These are phyloP conservation scores for Dunaliella sp. DNA, from an alignment of 139 green algal species.

Conservation along the genomic window DNA sequence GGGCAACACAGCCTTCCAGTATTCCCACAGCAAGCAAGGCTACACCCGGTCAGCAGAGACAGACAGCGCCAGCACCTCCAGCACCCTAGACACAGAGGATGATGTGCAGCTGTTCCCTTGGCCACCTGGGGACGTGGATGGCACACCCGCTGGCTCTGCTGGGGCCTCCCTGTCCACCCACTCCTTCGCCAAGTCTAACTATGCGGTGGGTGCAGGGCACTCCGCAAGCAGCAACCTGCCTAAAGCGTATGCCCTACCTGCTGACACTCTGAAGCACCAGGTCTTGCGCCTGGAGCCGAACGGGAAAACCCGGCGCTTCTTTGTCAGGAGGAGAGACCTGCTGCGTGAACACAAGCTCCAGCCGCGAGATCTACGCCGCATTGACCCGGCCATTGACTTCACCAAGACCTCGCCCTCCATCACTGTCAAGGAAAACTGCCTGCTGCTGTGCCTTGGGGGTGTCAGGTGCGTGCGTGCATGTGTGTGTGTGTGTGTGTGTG, in stretches of 20 bases:
- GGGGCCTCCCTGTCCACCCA: not conserved
- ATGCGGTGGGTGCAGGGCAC: not conserved
- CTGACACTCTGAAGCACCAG: constrained; percentile 26
- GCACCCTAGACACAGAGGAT: not conserved
- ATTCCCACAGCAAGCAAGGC: too few species aligned
- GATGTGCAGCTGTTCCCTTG: not conserved
- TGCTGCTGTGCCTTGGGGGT: constrained; percentile 87
- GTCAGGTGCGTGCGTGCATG: constrained; percentile 66
- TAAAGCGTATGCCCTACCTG: not conserved
- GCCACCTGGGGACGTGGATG: not conserved
- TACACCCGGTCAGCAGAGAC: not conserved
- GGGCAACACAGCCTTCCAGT: not conserved
- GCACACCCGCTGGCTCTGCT: not conserved
- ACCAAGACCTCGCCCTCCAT: constrained; percentile 78
- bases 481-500: too few species aligned
- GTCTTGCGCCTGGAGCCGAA: constrained; percentile 67
- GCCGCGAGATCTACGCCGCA: constrained; percentile 87
- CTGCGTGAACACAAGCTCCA: constrained; percentile 77
- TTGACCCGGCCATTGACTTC: constrained; percentile 83
- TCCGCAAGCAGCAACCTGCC: not conserved
- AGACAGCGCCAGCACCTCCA: not conserved
- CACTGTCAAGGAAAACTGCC: constrained; percentile 80
- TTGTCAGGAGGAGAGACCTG: constrained; percentile 78
- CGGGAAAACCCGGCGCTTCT: constrained; percentile 63
- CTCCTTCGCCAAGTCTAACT: not conserved